phyloP scores from a whole-genome alignment of 305 asterid species.

The Petunia hybrid region DNA sequence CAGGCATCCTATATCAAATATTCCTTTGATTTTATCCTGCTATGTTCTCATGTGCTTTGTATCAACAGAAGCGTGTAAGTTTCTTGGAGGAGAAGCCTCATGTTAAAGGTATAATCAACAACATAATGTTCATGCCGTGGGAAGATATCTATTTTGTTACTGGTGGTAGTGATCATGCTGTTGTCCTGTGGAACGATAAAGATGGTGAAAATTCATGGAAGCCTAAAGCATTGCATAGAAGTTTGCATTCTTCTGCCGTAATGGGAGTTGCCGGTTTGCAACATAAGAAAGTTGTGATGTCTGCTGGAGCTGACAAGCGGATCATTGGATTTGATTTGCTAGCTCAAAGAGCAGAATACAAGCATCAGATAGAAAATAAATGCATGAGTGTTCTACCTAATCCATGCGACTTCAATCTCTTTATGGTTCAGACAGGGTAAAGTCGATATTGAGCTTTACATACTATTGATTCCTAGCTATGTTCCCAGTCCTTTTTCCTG shows the following conservation, averaged over 20 bases:
- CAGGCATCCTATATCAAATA: constrained; percentile 28
- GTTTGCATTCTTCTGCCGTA: constrained; percentile 86
- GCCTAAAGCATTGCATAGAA: constrained; percentile 67
- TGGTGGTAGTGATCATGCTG: constrained; percentile 97
- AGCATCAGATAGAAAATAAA: constrained; percentile 82
- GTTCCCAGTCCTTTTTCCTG: constrained; percentile 19
- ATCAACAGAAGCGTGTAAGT: constrained; percentile 63
- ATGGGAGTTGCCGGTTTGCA: constrained; percentile 96
- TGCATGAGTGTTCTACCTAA: constrained; percentile 95
- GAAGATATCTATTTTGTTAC: constrained; percentile 76
- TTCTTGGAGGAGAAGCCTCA: constrained; percentile 88
- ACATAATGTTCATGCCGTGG: constrained; percentile 92
- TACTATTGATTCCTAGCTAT: constrained; percentile 12
- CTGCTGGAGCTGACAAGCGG: constrained; percentile 91
- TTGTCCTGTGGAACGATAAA: constrained; percentile 77
- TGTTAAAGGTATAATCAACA: constrained; percentile 82
- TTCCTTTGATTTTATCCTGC: background rate
- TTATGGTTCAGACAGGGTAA: constrained; percentile 98
- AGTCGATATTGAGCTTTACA: constrained; percentile 13
- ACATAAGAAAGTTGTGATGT: constrained; percentile 75
- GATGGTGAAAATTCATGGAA: constrained; percentile 74
- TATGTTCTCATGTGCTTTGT: constrained; percentile 25
- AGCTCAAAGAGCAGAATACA: constrained; percentile 69
- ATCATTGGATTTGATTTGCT: constrained; percentile 71
- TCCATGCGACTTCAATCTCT: constrained; percentile 94